Evolutionary conservation across 2,329 filamentous ascomycete species (phyloP).

Genomic region (Colletotrichum limetticola): DNA sequence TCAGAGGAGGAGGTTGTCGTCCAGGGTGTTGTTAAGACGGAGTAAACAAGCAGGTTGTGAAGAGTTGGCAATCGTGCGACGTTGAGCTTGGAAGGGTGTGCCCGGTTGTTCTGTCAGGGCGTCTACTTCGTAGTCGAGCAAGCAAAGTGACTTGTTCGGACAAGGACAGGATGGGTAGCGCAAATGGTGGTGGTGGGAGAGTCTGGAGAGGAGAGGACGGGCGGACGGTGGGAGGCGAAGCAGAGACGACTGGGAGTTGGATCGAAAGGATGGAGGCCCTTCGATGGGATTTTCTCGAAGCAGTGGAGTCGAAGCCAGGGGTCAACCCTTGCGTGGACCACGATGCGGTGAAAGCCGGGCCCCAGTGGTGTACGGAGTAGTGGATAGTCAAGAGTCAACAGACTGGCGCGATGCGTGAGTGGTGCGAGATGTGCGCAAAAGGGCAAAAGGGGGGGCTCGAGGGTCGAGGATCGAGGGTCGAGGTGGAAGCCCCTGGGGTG

Average conservation of each 20-base stretch:
- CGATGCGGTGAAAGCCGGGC: slow-evolving; percentile 32
- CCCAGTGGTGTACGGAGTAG: slow-evolving; percentile 1
- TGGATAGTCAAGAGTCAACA: slow-evolving; percentile 4
- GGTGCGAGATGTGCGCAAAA: slow-evolving; percentile 26
- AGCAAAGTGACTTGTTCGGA: background rate
- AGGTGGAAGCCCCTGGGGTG: slow-evolving; percentile 42
- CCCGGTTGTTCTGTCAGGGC: slow-evolving; percentile 34
- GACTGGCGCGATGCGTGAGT: slow-evolving; percentile 25
- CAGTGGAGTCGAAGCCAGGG: slow-evolving; percentile 33
- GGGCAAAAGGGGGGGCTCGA: slow-evolving; percentile 38
- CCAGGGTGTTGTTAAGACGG: slow-evolving; percentile 19
- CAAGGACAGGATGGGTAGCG: slow-evolving; percentile 7
- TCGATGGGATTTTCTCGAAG: slow-evolving; percentile 37
- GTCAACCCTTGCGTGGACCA: slow-evolving; percentile 19
- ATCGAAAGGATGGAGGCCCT: slow-evolving; percentile 14
- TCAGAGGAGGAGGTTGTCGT: slow-evolving; percentile 15
- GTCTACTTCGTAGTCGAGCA: slow-evolving; percentile 4
- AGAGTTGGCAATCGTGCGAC: slow-evolving; percentile 25
- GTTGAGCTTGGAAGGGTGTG: slow-evolving; percentile 30
- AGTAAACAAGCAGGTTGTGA: slow-evolving; percentile 28
- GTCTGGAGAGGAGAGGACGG: slow-evolving; percentile 6
- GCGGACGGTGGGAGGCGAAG: background rate
- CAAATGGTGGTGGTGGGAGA: background rate
- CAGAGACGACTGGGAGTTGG: background rate
- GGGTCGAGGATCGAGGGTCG: slow-evolving; percentile 37